These are phyloP conservation scores for Withania somnifera DNA, from an alignment of 305 asterid species.

Conservation along the genomic window DNA sequence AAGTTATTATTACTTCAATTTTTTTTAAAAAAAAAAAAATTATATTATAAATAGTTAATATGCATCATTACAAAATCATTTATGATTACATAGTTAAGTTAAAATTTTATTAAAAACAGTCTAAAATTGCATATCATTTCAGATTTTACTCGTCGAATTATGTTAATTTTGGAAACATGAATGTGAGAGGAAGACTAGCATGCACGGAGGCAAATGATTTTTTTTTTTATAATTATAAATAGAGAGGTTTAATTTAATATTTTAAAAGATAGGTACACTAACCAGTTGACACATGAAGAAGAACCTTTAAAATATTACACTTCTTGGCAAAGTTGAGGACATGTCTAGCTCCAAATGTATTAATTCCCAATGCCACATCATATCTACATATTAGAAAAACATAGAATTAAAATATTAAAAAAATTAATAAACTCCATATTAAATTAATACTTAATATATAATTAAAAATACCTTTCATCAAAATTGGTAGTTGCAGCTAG, in stretches of 20 bases:
- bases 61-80: background rate
- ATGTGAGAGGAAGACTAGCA: too few relatives aligned
- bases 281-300: slow-evolving; percentile 84
- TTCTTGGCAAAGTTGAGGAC: slow-evolving; percentile 43
- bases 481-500: slow-evolving; percentile 45
- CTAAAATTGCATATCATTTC: too few relatives aligned
- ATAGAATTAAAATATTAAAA: background rate
- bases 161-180: too few relatives aligned
- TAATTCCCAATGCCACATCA: slow-evolving; percentile 51
- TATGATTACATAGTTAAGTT: too few relatives aligned
- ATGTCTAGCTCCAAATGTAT: slow-evolving; percentile 53
- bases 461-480: slow-evolving; percentile 33
- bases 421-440: background rate
- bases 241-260: background rate
- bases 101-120: too few relatives aligned
- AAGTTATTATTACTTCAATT: too few relatives aligned
- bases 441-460: background rate
- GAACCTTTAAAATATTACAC: slow-evolving; percentile 32
- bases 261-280: slow-evolving; percentile 4
- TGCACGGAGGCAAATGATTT: background rate
- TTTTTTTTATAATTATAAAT: background rate
- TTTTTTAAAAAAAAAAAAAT: background rate
- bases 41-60: background rate
- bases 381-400: slow-evolving; percentile 24
- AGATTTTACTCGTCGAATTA: too few relatives aligned